Evolutionary conservation across 176 grass and related monocot species (phyloP).

Genomic region (Musa troglodytarum): DNA sequence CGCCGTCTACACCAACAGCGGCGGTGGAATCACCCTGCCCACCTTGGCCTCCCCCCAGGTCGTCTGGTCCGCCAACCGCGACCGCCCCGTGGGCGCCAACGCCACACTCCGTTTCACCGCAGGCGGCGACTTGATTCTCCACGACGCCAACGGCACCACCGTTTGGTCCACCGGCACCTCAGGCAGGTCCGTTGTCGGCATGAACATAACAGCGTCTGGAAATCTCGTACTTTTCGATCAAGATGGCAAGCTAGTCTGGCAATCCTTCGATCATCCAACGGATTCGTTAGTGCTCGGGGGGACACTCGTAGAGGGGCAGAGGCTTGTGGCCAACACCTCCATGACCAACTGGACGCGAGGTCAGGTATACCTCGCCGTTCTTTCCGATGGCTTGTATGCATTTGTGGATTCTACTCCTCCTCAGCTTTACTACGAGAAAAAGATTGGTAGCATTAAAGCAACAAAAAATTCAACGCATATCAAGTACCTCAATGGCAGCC

Average conservation of each 20-base stretch:
- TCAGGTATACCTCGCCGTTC: neutral
- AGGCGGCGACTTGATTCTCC: neutral
- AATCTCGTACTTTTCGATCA: neutral
- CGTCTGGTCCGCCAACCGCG: slow-evolving; percentile 12
- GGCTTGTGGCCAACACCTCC: neutral
- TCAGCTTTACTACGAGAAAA: neutral
- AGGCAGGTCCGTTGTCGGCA: neutral
- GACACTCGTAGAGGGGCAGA: neutral
- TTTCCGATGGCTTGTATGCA: neutral
- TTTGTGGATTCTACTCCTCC: neutral
- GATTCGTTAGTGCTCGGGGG: neutral
- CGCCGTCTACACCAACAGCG: neutral
- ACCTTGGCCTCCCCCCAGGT: neutral
- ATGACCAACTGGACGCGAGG: slow-evolving; percentile 6
- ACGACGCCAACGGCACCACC: neutral
- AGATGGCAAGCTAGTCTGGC: neutral
- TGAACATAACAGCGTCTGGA: neutral
- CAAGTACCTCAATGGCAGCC: neutral
- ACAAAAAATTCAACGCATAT: neutral
- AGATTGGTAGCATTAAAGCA: neutral
- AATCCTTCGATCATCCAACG: slow-evolving; percentile 11
- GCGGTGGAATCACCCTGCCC: neutral
- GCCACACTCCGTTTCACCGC: neutral
- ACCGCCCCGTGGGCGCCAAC: neutral
- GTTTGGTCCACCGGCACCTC: slow-evolving; percentile 10